Evolutionary conservation across 495 filamentous ascomycete genomes (phyloP), one percentile per base, ranked within the genome.

Genomic region (Neurospora sp.): DNA sequence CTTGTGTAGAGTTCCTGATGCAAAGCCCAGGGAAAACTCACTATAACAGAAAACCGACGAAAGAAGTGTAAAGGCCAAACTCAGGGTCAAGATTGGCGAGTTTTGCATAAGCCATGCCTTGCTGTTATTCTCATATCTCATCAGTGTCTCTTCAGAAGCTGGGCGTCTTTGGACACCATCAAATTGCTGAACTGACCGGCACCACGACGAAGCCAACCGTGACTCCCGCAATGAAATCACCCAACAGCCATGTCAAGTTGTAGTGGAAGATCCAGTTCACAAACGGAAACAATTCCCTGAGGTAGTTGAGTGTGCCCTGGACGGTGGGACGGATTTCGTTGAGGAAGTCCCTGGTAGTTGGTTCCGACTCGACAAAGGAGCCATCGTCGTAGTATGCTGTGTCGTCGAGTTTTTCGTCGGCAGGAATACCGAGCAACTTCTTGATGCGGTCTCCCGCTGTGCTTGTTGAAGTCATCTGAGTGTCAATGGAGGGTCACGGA

Each of bases 341-440:
- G 48, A 97, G 71, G 89, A 90, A 94, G 76, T 94, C 92, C 12
- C 78, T 72, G 3, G 85, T 82, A 3, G 89, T 91, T 5, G 94
- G 94, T 76, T 97, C 94, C 4, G 86, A 81, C 79, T 97, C 94
- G 53, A 93, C 83, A 75, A 91, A 97, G 70, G 89, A 88, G 73
- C 93, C 92, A 44, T 78, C 76, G 9, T 76, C 71, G 42, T 75
- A 70, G 40, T 71, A 73, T 31, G 41, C 68, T 12, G 71, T 44
- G 74, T 80, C 78, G 53, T 77, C 71, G 39, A 78, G 72, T 1
- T 38, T 72, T 38, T 74, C 72, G 38, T 78, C 73, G 48, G 74
- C 70, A 41, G 76, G 74, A 59, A 80, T 78, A 2, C 78, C 78
- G 20, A 80, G 72, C 71, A 80, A 77, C 14, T 74, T 45, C 71